Evolutionary conservation across 2,329 filamentous ascomycete species (phyloP), one percentile per base, ranked within the genome.

Genomic region (Metarhizium guizhouense): DNA sequence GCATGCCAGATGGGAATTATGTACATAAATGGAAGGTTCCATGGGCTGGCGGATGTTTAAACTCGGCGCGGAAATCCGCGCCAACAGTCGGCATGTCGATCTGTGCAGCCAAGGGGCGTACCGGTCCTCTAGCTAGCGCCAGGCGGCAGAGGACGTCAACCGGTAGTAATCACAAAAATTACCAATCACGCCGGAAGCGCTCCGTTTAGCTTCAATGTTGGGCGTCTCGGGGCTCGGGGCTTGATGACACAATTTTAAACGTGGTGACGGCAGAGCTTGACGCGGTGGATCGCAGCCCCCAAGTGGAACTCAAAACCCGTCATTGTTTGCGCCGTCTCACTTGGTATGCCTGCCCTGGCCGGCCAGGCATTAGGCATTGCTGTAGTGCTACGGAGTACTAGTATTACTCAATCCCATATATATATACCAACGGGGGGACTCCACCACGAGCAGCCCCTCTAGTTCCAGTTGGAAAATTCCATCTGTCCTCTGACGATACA

Each of bases 211-310:
- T 10, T 47, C 43, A 47, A 20, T 13, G 7, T 47, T 25, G 25
- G 25, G 25, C n/a, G 20, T 29, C 6, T 47, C 20, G 7, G 4
- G n/a, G n/a, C n/a, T 4, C 8, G 20, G n/a, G 45, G 34, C 51
- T 34, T 36, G 40, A 54, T 56, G 55, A 52, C 55, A 56, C 55
- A 54, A 56, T 56, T 49, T 54, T 40, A 42, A 47, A 51, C 51
- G 48, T 40, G 40, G 42, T 56, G 47, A 56, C 47, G 55, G 55
- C 52, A 52, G 55, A 47, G 30, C 55, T 56, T 54, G 47, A 51
- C 51, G 51, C 52, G 32, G 43, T 30, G 29, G 52, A 48, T 18
- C 40, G n/a, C 6, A 20, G 8, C 42, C 29, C 32, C 25, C 25
- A 45, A 47, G 52, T 53, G 45, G 45, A 48, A 43, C 50, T 29